These are phyloP conservation scores for Erysimum cheiranthoides DNA, from an alignment of 345 rosid species.

Conservation along the genomic window DNA sequence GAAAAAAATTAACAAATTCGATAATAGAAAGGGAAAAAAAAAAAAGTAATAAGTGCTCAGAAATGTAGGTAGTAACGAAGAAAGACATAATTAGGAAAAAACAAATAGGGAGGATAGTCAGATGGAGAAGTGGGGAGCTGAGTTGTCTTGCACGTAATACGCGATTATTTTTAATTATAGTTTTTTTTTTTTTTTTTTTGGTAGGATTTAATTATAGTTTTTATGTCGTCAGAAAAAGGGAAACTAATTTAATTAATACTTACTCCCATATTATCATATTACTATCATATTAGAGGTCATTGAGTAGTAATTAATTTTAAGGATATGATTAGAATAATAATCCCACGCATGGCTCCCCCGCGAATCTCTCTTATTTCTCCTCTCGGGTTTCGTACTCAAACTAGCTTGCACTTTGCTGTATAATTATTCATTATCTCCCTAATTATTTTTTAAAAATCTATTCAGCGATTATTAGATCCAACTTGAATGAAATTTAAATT, in stretches of 20 bases:
- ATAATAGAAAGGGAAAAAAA: neutral
- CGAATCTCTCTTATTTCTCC: constrained; percentile 73
- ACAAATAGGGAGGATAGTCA: constrained; percentile 23
- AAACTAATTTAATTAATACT: constrained; percentile 35
- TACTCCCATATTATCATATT: no score
- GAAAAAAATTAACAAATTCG: neutral
- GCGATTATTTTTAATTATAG: constrained; percentile 16
- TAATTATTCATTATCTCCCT: constrained; percentile 11
- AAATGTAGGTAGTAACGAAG: constrained; percentile 30
- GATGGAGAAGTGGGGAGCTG: constrained; percentile 46
- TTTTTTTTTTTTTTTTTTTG: no score
- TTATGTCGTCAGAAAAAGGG: constrained; percentile 37
- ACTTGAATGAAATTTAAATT: neutral
- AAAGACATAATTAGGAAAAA: constrained; percentile 10
- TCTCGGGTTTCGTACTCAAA: constrained; percentile 44
- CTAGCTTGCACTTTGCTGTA: constrained; percentile 52
- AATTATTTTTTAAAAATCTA: neutral
- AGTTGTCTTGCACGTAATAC: constrained; percentile 68
- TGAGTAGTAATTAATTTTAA: constrained; percentile 25
- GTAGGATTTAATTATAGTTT: constrained; percentile 26
- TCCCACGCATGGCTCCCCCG: constrained; percentile 82
- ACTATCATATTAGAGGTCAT: constrained; percentile 16
- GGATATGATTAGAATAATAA: constrained; percentile 54
- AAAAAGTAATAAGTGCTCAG: constrained; percentile 8
- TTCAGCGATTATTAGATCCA: constrained; percentile 7